Percentiles rank a stretch among this genome's conserved stretches.
phyloP scores from a whole-genome alignment of 2,329 filamentous ascomycete genomes.

The Dactylellina haptotyla region DNA sequence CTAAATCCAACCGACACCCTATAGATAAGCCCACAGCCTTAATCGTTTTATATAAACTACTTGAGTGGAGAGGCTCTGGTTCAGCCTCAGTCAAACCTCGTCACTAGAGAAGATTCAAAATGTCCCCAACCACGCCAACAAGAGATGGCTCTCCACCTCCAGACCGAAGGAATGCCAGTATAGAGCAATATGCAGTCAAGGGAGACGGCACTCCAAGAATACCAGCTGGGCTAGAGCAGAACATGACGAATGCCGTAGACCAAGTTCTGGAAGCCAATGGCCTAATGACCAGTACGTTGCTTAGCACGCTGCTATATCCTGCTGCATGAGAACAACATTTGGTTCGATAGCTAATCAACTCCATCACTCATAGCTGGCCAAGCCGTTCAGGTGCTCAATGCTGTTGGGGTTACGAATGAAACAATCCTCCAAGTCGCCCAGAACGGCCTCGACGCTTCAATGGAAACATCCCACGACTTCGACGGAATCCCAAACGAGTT shows the following conservation, averaged over 20 bases:
- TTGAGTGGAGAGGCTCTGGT: too few species aligned
- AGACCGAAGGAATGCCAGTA: neutral
- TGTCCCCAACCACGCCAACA: neutral
- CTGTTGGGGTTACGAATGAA: conserved; percentile 3
- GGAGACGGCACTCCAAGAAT: conserved; percentile 5
- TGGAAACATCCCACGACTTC: neutral
- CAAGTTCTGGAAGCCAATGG: conserved; percentile 5
- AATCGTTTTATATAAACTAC: too few species aligned
- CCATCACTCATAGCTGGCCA: conserved; percentile 12
- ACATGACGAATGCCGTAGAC: neutral
- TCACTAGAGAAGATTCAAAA: too few species aligned
- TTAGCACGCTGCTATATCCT: too few species aligned
- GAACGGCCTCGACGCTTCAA: neutral
- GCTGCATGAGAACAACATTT: too few species aligned
- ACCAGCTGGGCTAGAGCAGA: neutral
- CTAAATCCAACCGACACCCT: too few species aligned
- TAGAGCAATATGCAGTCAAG: neutral
- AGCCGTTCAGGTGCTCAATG: conserved; percentile 11
- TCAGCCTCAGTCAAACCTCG: too few species aligned
- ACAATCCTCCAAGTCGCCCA: conserved; percentile 1
- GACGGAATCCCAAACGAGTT: conserved; percentile 8
- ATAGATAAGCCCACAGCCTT: too few species aligned
- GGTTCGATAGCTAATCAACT: neutral
- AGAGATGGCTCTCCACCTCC: neutral
- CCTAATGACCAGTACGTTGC: conserved; percentile 23